Evolutionary conservation across 1,139 yeast genomes (phyloP).

Genomic region (Geotrichum candidum): DNA sequence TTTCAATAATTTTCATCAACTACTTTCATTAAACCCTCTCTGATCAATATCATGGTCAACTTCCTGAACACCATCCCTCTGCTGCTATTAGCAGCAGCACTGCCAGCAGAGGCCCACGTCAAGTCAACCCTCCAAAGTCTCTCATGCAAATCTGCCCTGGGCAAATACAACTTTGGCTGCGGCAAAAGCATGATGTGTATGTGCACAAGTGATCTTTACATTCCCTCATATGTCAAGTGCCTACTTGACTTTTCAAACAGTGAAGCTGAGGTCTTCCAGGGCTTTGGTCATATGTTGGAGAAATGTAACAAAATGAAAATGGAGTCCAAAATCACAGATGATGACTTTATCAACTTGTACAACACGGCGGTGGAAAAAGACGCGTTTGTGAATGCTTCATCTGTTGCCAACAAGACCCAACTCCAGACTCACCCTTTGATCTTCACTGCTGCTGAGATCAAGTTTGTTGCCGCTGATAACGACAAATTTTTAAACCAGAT

Average conservation of each 20-base stretch:
- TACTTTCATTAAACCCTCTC: not conserved
- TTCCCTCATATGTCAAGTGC: slow-evolving; percentile 2
- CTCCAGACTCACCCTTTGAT: not conserved
- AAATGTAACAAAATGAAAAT: not conserved
- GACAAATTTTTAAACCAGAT: not conserved
- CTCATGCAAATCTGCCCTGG: slow-evolving; percentile 1
- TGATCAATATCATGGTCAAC: not conserved
- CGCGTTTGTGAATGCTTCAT: not conserved
- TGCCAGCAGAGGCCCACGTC: slow-evolving; percentile 1
- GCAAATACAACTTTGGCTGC: slow-evolving; percentile 7
- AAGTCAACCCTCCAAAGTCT: slow-evolving; percentile 8
- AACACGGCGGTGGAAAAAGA: not conserved
- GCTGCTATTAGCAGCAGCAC: not conserved
- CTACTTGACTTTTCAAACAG: not conserved
- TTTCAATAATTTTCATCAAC: not conserved
- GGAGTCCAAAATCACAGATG: not conserved
- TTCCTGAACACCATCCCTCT: not conserved
- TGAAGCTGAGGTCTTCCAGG: not conserved
- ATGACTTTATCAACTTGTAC: not conserved
- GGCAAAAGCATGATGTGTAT: not conserved
- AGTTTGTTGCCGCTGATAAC: not conserved
- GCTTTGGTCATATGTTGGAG: not conserved
- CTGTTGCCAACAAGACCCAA: not conserved
- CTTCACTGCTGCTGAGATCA: not conserved
- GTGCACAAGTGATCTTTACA: not conserved